Conservation (phyloP, 208 protist genomes). For the Trypanosoma boissoni region DNA sequence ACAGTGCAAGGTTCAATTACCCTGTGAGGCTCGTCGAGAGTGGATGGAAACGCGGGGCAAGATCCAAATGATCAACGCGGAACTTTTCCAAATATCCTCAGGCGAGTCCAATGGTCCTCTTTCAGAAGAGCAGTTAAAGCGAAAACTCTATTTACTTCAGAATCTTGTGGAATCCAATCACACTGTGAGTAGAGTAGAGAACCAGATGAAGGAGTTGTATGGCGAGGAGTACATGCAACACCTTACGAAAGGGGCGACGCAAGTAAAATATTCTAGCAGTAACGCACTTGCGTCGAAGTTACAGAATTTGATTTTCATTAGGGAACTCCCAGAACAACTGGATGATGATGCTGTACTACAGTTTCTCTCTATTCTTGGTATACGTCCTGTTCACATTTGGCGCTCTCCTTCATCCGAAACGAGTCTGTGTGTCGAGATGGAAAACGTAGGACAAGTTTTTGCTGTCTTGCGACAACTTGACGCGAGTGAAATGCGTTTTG, state of each 20-base stretch:
- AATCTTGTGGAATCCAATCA: constrained; percentile 15
- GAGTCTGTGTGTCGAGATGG: constrained; percentile 21
- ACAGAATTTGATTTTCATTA: constrained; percentile 19
- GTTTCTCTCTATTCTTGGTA: constrained; percentile 14
- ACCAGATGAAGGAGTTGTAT: constrained; percentile 19
- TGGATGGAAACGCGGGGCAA: constrained; percentile 4
- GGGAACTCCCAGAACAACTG: constrained; percentile 1
- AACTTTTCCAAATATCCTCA: constrained; percentile 8
- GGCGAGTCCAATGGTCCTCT: not conserved
- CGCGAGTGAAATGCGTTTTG: constrained; percentile 19
- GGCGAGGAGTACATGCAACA: constrained; percentile 13
- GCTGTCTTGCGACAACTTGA: constrained; percentile 17
- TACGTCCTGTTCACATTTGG: constrained; percentile 26
- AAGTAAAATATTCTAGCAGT: constrained; percentile 19
- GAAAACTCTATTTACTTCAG: constrained; percentile 16
- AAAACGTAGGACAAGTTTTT: constrained; percentile 16
- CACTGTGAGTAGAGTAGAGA: constrained; percentile 3
- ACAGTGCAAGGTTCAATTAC: constrained; percentile 6
- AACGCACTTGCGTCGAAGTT: constrained; percentile 7
- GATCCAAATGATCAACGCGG: not conserved
- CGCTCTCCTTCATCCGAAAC: constrained; percentile 16
- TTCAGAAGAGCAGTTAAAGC: constrained; percentile 10
- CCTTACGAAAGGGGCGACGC: not conserved
- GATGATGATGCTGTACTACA: constrained; percentile 21
- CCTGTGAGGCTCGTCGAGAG: constrained; percentile 13